Conservation (phyloP, 208 protist species). For the Histomonas meleagridis region DNA sequence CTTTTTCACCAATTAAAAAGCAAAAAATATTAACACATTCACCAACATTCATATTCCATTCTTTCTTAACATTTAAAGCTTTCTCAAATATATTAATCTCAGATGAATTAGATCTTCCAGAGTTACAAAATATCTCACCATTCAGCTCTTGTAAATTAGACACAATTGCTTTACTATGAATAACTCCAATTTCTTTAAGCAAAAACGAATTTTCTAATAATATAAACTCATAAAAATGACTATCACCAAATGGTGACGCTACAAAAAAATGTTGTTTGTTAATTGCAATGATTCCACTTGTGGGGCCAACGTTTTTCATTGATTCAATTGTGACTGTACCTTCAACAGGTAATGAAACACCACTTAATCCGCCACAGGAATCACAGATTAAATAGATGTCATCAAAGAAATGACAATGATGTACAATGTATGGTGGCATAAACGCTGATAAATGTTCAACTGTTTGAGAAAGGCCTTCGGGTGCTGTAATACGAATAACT, state of each 20-base stretch:
- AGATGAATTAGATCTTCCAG: neutral
- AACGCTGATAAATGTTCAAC: neutral
- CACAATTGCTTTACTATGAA: too few species aligned
- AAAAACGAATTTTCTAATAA: neutral
- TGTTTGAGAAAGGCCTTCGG: neutral
- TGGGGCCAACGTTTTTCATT: neutral
- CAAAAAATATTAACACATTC: constrained; percentile 1
- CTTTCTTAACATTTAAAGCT: neutral
- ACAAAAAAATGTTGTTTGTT: neutral
- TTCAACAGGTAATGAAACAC: neutral
- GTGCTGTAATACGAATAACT: neutral
- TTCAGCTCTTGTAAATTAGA: too few species aligned
- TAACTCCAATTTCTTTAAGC: neutral
- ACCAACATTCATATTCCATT: neutral
- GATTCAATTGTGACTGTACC: neutral
- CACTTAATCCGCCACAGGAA: neutral
- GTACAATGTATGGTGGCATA: neutral
- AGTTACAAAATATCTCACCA: neutral
- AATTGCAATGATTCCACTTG: neutral
- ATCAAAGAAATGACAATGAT: neutral
- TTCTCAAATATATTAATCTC: neutral
- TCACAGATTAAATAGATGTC: constrained; percentile 1
- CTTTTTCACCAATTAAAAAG: neutral
- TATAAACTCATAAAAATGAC: neutral
- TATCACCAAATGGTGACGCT: neutral